phyloP scores from a whole-genome alignment of 306 rosid species.

The Vigna trinervia region DNA sequence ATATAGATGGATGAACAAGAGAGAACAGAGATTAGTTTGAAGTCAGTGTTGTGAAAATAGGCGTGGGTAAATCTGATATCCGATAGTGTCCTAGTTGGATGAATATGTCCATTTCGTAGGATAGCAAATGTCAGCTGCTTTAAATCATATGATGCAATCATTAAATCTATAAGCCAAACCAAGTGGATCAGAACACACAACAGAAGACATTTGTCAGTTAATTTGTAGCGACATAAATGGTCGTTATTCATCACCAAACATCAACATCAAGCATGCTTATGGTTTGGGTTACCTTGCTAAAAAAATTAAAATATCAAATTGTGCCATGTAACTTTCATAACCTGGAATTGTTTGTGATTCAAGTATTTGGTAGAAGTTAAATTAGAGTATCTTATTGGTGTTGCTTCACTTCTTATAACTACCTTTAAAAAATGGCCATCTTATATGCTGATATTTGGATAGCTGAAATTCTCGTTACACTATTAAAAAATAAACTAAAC shows the following conservation, averaged over 20 bases:
- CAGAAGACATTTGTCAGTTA: slow-evolving; percentile 40
- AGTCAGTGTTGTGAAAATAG: slow-evolving; percentile 43
- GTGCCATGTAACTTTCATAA: slow-evolving; percentile 4
- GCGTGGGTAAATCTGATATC: slow-evolving; percentile 27
- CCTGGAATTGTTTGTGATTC: slow-evolving; percentile 44
- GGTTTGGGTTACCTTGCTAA: slow-evolving; percentile 45
- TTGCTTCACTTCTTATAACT: slow-evolving; percentile 40
- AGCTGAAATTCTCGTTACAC: not conserved
- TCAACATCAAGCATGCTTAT: slow-evolving; percentile 45
- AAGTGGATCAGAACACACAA: slow-evolving; percentile 44
- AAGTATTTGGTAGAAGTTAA: slow-evolving; percentile 37
- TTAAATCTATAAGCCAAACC: slow-evolving; percentile 36
- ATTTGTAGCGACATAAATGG: slow-evolving; percentile 40
- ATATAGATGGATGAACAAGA: slow-evolving; percentile 30
- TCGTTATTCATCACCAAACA: slow-evolving; percentile 31
- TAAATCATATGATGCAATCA: slow-evolving; percentile 27
- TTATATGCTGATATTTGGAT: slow-evolving; percentile 41
- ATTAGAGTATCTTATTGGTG: slow-evolving; percentile 46
- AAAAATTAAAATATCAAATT: not conserved
- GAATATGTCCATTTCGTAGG: slow-evolving; percentile 53
- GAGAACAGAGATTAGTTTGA: not conserved
- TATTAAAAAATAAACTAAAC: not conserved
- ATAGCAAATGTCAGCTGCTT: slow-evolving; percentile 43
- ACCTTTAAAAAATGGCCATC: slow-evolving; percentile 18
- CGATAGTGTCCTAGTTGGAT: slow-evolving; percentile 51